Conservation (phyloP, 768 basidiomycete genomes). For the Epithele typhae region DNA sequence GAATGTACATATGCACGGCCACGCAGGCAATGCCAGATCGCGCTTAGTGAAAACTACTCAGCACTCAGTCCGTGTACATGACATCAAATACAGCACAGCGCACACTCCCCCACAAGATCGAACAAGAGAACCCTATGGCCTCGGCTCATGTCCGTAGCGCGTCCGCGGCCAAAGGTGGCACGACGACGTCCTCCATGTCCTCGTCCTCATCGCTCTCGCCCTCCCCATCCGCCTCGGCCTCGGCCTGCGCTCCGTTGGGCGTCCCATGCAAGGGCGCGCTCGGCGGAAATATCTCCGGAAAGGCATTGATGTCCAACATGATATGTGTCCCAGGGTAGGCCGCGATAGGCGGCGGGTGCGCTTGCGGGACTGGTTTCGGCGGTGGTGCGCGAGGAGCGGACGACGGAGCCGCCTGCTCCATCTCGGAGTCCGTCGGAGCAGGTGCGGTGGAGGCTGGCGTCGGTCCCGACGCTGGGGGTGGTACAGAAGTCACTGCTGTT, state of each 20-base stretch:
- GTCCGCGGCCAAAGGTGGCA: constrained; percentile 4
- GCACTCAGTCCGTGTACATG: too few relatives aligned
- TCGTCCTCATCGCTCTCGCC: constrained; percentile 23
- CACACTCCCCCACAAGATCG: too few relatives aligned
- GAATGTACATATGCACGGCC: too few relatives aligned
- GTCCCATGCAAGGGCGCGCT: neutral
- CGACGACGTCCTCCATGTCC: constrained; percentile 28
- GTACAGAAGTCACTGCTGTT: too few relatives aligned
- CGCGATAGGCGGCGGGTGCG: constrained; percentile 8
- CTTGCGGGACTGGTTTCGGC: neutral
- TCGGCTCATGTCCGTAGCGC: constrained; percentile 15
- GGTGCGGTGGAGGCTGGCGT: too few relatives aligned
- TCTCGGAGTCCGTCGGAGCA: too few relatives aligned
- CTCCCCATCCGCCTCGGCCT: constrained; percentile 8
- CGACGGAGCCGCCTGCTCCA: too few relatives aligned
- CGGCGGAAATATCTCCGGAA: constrained; percentile 14
- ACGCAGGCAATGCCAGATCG: too few relatives aligned
- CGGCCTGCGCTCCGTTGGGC: constrained; percentile 11
- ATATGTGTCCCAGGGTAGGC: constrained; percentile 9
- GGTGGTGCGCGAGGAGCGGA: neutral
- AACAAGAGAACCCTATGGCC: too few relatives aligned
- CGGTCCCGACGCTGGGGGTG: neutral
- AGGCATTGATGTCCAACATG: constrained; percentile 22
- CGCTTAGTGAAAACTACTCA: too few relatives aligned
- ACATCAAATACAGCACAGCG: too few relatives aligned